phyloP scores from a whole-genome alignment of 2,329 filamentous ascomycete species.

The Colletotrichum cereale region DNA sequence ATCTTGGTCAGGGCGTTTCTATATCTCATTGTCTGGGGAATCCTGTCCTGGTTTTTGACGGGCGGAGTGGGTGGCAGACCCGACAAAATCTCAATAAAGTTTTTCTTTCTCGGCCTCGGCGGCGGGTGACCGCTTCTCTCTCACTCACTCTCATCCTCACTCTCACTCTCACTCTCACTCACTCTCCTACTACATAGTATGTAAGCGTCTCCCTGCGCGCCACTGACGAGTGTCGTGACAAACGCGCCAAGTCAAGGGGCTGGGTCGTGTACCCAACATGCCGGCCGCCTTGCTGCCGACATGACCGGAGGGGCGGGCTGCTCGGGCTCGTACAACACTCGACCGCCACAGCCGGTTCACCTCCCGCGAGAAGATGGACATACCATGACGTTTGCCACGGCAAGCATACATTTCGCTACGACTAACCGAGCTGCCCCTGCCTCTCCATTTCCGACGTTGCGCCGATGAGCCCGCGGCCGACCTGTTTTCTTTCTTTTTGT shows the following conservation, averaged over 20 bases:
- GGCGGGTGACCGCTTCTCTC: not conserved
- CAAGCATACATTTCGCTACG: not conserved
- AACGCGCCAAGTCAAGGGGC: conserved; percentile 8
- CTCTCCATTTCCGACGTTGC: not conserved
- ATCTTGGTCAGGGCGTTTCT: not conserved
- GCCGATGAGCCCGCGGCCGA: not conserved
- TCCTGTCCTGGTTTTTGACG: not conserved
- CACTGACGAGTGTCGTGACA: not conserved
- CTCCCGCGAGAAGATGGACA: not conserved
- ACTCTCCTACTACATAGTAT: no score
- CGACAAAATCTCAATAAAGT: not conserved
- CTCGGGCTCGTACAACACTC: not conserved
- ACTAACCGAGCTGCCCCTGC: no score
- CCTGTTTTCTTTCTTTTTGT: not conserved
- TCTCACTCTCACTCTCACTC: not conserved
- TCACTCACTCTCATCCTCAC: not conserved
- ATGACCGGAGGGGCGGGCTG: no score
- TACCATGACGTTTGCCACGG: not conserved
- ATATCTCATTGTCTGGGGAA: not conserved
- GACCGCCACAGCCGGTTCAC: not conserved
- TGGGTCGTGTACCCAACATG: not conserved
- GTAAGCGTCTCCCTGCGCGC: not conserved
- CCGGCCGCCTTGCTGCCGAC: conserved; percentile 3
- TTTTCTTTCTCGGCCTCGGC: not conserved
- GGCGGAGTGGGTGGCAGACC: not conserved